Percentiles rank a stretch among this genome's conserved stretches.
Conservation (phyloP, 2,329 filamentous ascomycete species). For the Calonectria hawksworthii region DNA sequence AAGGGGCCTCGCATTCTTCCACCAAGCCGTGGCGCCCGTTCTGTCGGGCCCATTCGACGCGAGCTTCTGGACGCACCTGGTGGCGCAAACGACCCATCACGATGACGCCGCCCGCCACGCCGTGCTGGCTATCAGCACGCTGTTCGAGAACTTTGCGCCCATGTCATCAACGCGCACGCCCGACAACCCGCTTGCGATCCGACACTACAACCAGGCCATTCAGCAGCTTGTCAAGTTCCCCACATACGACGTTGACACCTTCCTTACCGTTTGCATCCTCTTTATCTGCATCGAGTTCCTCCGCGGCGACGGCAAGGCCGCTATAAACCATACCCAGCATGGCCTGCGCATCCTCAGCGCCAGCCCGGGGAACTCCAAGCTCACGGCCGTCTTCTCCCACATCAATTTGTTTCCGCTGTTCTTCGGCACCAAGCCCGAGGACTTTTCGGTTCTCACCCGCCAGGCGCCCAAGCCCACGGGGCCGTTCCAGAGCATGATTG, state of each 20-base stretch:
- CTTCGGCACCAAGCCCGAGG: constrained; percentile 42
- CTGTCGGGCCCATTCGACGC: constrained; percentile 53
- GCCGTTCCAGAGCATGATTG: constrained; percentile 30
- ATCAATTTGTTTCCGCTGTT: constrained; percentile 57
- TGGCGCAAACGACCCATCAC: constrained; percentile 53
- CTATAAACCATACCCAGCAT: constrained; percentile 54
- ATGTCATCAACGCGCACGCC: constrained; percentile 16
- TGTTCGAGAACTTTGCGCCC: constrained; percentile 51
- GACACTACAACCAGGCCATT: constrained; percentile 59
- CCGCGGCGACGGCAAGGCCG: constrained; percentile 52
- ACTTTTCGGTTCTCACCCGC: constrained; percentile 23
- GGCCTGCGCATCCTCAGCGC: constrained; percentile 54
- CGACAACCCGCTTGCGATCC: constrained; percentile 51
- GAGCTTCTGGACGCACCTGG: constrained; percentile 58
- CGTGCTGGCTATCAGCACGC: constrained; percentile 55
- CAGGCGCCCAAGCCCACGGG: neutral
- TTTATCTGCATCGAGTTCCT: constrained; percentile 61
- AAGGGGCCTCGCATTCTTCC: constrained; percentile 55
- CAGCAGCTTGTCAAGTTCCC: constrained; percentile 46
- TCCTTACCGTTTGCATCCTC: constrained; percentile 57
- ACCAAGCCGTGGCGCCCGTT: constrained; percentile 51
- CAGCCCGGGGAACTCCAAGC: constrained; percentile 41
- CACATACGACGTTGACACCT: constrained; percentile 46
- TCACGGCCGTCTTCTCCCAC: constrained; percentile 55
- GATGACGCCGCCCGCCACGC: constrained; percentile 56